Percentiles rank a stretch among this genome's conserved stretches.
Evolutionary conservation across 306 rosid species (phyloP).

Genomic region (Sechiopsis laciniata): DNA sequence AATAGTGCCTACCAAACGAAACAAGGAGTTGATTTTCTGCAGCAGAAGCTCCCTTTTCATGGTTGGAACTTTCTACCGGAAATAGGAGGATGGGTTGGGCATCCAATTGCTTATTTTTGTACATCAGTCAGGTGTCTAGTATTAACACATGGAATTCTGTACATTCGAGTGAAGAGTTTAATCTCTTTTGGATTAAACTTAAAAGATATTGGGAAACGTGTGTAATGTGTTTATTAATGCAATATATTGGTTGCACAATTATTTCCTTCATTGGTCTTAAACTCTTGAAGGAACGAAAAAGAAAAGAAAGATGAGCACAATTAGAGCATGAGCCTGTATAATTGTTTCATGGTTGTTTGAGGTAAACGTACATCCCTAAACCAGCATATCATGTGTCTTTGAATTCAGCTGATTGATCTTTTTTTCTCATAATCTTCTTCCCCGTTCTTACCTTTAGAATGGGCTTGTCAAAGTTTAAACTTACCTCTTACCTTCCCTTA

Average conservation of each 20-base stretch:
- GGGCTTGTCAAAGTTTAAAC: background rate
- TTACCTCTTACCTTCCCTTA: background rate
- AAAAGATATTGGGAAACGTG: background rate
- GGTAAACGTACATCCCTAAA: background rate
- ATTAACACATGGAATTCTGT: background rate
- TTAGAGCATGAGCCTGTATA: background rate
- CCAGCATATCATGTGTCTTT: background rate
- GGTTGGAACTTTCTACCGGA: background rate
- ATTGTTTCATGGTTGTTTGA: background rate
- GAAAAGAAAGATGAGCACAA: background rate
- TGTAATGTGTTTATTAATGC: background rate
- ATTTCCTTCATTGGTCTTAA: background rate
- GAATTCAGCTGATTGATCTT: background rate
- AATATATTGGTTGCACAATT: background rate
- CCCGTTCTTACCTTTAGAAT: background rate
- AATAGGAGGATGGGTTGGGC: background rate
- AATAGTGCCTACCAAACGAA: too few species aligned
- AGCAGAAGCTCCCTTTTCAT: too few species aligned
- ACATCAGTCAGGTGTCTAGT: background rate
- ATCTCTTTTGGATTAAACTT: too few species aligned
- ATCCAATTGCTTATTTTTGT: background rate
- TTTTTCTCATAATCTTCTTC: background rate
- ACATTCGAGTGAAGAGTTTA: background rate
- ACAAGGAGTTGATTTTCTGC: background rate
- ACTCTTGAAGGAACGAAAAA: background rate